Evolutionary conservation across 2,329 filamentous ascomycete species (phyloP), one percentile per base, ranked within the genome.

Genomic region (Xylaria digitata): DNA sequence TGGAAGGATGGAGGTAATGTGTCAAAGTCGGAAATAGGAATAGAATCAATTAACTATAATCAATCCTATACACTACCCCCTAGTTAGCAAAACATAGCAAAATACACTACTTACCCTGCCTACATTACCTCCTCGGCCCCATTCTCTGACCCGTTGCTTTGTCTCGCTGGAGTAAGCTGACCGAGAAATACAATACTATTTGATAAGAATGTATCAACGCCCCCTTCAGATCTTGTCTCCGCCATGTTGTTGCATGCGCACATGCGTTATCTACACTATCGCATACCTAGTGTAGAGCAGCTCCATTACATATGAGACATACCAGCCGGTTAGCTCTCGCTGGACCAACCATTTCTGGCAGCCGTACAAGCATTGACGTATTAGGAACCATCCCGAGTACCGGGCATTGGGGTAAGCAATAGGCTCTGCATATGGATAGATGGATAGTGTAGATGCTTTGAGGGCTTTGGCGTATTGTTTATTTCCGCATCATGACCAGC

Each of bases 151-250:
- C 13, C 13, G 19, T 62, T 59, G 43, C 46, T 65, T 55, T 43
- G 26, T 40, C 55, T 43, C 32, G 54, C 59, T 68, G 66, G 66
- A 68, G 66, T 68, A 68, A 68, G 66, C 66, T 68, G 62, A 68
- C 66, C 63, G n/a, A 54, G 54, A 62, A 13, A 37, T 13, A 50
- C n/a, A 55, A 45, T 21, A n/a, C 53, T 65, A 68, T 68, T 68
- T 68, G 66, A 68, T 54, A 65, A 68, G 57, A 55, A 17, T 43
- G 21, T 26, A 58, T 53, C 46, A 55, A 55, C 46, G 32, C 42
- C 40, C 46, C 55, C 37, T 57, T 53, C 34, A n/a, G 62, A 34
- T 40, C 6, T 37, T 23, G 40, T 53, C 57, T 58, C n/a, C 50
- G 55, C 40, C 53, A 32, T 52, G 11, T 52, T 30, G 45, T 52